Conservation (phyloP, 306 rosid genomes). For the Begonia peltatifolia region DNA sequence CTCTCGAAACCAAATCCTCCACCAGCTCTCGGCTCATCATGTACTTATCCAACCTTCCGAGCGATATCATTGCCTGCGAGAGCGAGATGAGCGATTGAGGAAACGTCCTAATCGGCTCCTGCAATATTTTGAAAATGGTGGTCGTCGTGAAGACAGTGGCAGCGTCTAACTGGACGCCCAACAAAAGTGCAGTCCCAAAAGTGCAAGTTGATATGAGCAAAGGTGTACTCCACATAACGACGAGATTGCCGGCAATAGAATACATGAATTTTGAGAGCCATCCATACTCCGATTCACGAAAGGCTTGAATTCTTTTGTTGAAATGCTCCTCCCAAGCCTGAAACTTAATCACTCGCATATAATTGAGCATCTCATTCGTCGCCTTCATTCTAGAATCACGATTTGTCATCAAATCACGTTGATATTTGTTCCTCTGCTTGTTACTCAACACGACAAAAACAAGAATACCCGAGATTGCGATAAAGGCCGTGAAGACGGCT, state of each 20-base stretch:
- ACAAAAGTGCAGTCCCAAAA: slow-evolving; percentile 49
- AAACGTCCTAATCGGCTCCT: slow-evolving; percentile 86
- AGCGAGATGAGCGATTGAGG: slow-evolving; percentile 87
- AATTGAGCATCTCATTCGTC: slow-evolving; percentile 86
- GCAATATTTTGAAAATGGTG: slow-evolving; percentile 65
- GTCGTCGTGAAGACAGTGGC: slow-evolving; percentile 89
- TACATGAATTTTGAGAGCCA: slow-evolving; percentile 82
- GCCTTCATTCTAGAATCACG: slow-evolving; percentile 94
- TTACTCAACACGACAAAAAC: slow-evolving; percentile 30
- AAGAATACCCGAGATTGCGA: slow-evolving; percentile 36
- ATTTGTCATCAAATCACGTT: slow-evolving; percentile 53
- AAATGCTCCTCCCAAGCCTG: slow-evolving; percentile 97
- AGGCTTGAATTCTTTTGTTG: slow-evolving; percentile 41
- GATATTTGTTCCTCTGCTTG: slow-evolving; percentile 38
- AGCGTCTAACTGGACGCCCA: slow-evolving; percentile 74
- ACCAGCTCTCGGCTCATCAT: slow-evolving; percentile 62
- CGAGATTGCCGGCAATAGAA: slow-evolving; percentile 38
- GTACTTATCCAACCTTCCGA: slow-evolving; percentile 66
- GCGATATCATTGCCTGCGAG: slow-evolving; percentile 83
- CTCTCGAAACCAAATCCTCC: slow-evolving; percentile 45
- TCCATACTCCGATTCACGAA: slow-evolving; percentile 50
- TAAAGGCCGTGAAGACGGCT: slow-evolving; percentile 31
- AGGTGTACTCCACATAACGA: slow-evolving; percentile 71
- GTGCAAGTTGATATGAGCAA: slow-evolving; percentile 57
- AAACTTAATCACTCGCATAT: slow-evolving; percentile 93